A percentile compares a stretch with the other conserved stretches of the same genome.
These are phyloP conservation scores for Fusarium pilosicola DNA, from an alignment of 2,329 filamentous ascomycete species.

Conservation along the genomic window DNA sequence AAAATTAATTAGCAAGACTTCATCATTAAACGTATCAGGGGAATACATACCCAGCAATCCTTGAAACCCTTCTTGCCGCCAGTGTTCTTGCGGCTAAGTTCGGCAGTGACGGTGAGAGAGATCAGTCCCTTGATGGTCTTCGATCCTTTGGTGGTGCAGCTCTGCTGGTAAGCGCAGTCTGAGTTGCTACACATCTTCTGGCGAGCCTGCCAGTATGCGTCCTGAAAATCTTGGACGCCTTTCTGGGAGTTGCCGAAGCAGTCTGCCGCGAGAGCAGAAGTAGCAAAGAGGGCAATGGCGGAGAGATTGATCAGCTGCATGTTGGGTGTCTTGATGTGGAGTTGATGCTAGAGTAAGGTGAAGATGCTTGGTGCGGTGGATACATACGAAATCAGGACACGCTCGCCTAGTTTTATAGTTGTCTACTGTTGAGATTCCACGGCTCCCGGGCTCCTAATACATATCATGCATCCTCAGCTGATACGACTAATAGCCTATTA, in stretches of 20 bases:
- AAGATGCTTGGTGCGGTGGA: background rate
- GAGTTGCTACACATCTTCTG: conserved; percentile 10
- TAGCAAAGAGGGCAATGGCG: background rate
- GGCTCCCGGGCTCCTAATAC: too few relatives aligned
- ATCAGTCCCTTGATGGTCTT: background rate
- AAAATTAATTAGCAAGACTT: background rate
- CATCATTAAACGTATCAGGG: too few relatives aligned
- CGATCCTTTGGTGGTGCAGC: background rate
- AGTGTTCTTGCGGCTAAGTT: background rate
- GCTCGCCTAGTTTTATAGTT: background rate
- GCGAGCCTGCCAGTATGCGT: background rate
- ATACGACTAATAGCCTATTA: too few relatives aligned
- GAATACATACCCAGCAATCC: conserved; percentile 3
- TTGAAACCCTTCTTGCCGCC: background rate
- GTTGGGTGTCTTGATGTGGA: too few relatives aligned
- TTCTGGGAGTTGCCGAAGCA: background rate
- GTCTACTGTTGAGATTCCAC: accelerated
- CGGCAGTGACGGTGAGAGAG: background rate
- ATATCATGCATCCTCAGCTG: too few relatives aligned
- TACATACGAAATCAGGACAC: accelerated
- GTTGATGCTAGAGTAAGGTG: background rate
- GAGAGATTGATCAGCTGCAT: background rate
- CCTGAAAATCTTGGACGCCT: too few relatives aligned
- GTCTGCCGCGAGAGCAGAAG: background rate
- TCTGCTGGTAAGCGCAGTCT: background rate